phyloP scores from a whole-genome alignment of 495 filamentous ascomycete species.

The Bryoglossum gracile region DNA sequence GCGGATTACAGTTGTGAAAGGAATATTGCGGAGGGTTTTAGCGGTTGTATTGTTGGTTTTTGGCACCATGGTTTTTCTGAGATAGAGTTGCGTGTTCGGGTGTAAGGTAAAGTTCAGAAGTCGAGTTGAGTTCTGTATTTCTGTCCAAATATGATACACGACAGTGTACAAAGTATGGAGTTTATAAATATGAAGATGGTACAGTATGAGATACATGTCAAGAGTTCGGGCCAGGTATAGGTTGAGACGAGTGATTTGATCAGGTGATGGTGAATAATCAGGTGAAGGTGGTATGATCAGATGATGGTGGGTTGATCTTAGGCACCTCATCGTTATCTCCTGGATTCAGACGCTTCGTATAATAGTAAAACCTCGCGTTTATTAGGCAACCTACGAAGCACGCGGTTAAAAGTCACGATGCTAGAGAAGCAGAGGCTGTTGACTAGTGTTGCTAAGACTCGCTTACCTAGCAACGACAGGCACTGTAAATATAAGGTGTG shows the following conservation, averaged over 20 bases:
- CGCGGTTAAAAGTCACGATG: too few relatives aligned
- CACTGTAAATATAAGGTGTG: too few relatives aligned
- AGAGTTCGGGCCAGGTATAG: background rate
- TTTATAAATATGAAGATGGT: background rate
- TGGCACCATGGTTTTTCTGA: background rate
- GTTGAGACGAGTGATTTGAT: too few relatives aligned
- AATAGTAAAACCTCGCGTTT: too few relatives aligned
- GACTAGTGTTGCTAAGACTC: too few relatives aligned
- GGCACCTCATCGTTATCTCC: too few relatives aligned
- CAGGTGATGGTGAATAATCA: too few relatives aligned
- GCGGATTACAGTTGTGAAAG: conserved; percentile 12
- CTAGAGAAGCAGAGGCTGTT: too few relatives aligned
- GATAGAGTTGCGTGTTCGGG: background rate
- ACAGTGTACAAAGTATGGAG: background rate
- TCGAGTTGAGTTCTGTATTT: background rate
- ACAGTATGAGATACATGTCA: background rate
- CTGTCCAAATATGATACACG: background rate
- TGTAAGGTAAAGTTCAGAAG: background rate
- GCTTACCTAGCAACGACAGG: too few relatives aligned
- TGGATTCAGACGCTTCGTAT: too few relatives aligned
- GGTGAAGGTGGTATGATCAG: too few relatives aligned
- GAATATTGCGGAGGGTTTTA: background rate
- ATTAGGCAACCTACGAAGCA: too few relatives aligned
- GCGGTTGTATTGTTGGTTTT: background rate
- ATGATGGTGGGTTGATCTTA: background rate